Base-by-base conservation (phyloP, 2,329 filamentous ascomycete genomes). In the Trichoderma arundinaceum region DNA sequence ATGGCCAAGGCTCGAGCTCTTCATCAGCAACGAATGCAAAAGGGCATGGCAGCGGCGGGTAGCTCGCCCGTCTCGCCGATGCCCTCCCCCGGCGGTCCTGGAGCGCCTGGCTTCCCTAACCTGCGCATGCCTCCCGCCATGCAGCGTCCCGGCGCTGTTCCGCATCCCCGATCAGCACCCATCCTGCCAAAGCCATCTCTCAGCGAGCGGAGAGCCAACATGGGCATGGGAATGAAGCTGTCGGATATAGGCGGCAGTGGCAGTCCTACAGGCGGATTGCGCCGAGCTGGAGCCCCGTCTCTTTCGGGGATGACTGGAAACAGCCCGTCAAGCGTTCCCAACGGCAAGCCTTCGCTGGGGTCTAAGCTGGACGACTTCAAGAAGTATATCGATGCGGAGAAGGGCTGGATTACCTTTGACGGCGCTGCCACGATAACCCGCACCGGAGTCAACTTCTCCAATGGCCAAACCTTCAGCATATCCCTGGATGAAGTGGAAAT, bases 401-500 rank as follows among this genome's bases (percentile, higher is more conserved):
- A 92, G 58, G 95, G 95, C 10, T 96, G 91, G 71, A 83, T 99
- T 68, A 96, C 90, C 8, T 99, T 99, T 79, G 92, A 93, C 72
- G 94, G 93, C 70, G 96, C 96, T 70, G 95, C 95, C 10, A 88
- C 92, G 4, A 91, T 99, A 61, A 94, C 94, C 69, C 89, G 92
- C 32, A 88, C 91, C 15, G 95, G 95, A 32, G 94, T 99, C 68
- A 90, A 98, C 74, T 99, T 99, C 74, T 90, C 91, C 28, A 93
- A 91, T 66, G 95, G 95, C 2, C 90, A 90, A 62, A 92, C 89
- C 17, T 98, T 99, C 78, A 92, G 86, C 73, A 98, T 99, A 74
- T 98, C 94, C 4, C 83, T 99, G 48, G 94, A 99, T 74, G 94
- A 99, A 77, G 91, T 99, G 6, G 92, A 98, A 72, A 94, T 92